These are phyloP conservation scores for Nepenthes alata DNA, from an alignment of 179 eudicot genomes.

Conservation along the genomic window DNA sequence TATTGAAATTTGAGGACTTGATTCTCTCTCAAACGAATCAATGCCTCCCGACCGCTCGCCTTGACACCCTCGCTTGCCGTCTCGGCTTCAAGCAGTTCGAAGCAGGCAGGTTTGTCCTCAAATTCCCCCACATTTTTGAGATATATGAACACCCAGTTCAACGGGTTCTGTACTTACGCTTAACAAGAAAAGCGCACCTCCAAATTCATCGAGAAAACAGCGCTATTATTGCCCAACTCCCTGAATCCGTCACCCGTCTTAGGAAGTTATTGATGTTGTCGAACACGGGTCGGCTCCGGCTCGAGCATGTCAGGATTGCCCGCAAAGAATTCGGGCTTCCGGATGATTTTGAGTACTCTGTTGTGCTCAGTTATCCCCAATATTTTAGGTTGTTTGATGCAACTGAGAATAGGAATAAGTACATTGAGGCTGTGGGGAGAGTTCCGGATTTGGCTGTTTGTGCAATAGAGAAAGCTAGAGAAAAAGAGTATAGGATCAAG, in stretches of 20 bases:
- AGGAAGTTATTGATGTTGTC: conserved; percentile 37
- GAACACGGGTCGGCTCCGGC: conserved; percentile 22
- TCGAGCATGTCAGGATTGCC: conserved; percentile 41
- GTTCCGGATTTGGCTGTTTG: conserved; percentile 25
- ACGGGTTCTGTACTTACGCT: conserved; percentile 30
- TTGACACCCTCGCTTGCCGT: conserved; percentile 23
- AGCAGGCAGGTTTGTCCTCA: conserved; percentile 34
- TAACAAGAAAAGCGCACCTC: conserved; percentile 29
- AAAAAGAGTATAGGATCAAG: conserved; percentile 30
- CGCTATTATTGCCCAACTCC: conserved; percentile 27
- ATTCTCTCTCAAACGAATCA: conserved; percentile 31
- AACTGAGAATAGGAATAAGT: conserved; percentile 34
- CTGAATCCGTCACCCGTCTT: conserved; percentile 25
- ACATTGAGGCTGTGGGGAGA: conserved; percentile 30
- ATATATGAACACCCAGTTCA: conserved; percentile 46
- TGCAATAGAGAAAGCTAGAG: conserved; percentile 27
- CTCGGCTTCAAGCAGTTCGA: conserved; percentile 29
- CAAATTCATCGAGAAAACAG: conserved; percentile 32
- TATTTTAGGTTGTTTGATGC: conserved; percentile 39
- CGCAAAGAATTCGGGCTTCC: conserved; percentile 38
- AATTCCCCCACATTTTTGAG: conserved; percentile 33
- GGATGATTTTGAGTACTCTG: conserved; percentile 37
- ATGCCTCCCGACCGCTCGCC: conserved; percentile 21
- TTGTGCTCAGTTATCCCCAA: conserved; percentile 30
- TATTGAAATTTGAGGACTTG: conserved; percentile 29